Percentiles rank a stretch among this genome's conserved stretches.
Evolutionary conservation across 2,329 filamentous ascomycete species (phyloP).

Genomic region (Meredithiella fracta): DNA sequence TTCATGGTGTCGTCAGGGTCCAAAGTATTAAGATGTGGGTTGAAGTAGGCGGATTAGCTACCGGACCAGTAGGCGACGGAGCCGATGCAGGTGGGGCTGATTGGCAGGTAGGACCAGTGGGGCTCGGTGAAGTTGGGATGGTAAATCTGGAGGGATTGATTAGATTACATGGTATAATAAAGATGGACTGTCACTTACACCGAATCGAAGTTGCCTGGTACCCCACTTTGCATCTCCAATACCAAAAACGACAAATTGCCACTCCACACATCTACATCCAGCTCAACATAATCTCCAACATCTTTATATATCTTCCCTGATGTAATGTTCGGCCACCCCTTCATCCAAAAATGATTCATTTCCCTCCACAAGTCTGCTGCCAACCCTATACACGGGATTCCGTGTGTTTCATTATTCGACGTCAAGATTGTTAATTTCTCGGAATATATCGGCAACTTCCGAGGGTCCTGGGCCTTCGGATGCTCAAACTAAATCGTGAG

Average conservation of each 20-base stretch:
- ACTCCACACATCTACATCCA: conserved; percentile 9
- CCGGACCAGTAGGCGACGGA: conserved; percentile 20
- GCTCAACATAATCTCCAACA: neutral
- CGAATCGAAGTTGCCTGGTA: conserved; percentile 14
- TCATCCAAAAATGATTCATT: conserved; percentile 9
- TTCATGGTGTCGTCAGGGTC: neutral
- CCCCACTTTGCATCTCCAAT: conserved; percentile 13
- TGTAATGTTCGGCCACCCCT: conserved; percentile 5
- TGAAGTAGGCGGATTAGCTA: conserved; percentile 5
- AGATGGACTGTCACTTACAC: too few species aligned
- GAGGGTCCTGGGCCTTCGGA: conserved; percentile 17
- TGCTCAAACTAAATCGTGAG: conserved; percentile 18
- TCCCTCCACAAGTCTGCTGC: conserved; percentile 7
- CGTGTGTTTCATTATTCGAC: conserved; percentile 25
- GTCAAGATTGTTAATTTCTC: conserved; percentile 28
- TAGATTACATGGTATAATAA: too few species aligned
- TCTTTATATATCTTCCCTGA: neutral
- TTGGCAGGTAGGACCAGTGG: conserved; percentile 28
- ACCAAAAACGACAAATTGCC: conserved; percentile 7
- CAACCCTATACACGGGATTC: conserved; percentile 24
- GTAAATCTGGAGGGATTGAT: conserved; percentile 18
- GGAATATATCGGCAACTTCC: conserved; percentile 27
- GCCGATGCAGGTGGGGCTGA: conserved; percentile 25
- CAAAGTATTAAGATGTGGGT: neutral
- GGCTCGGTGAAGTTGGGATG: conserved; percentile 24